These are phyloP conservation scores for Ogataea salicorniae DNA, from an alignment of 805 yeast species.

Conservation along the genomic window DNA sequence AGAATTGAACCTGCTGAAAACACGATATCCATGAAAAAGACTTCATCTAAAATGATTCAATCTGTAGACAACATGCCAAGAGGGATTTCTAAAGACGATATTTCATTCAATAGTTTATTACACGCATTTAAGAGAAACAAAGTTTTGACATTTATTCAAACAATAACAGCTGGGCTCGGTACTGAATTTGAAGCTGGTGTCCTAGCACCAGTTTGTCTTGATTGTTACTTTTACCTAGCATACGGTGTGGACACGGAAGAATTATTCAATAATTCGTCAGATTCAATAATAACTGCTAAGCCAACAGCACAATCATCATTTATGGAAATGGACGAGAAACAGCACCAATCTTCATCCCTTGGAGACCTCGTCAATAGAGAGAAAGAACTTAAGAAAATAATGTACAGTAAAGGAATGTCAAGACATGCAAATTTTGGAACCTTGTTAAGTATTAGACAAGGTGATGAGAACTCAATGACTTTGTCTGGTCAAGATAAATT, in stretches of 20 bases:
- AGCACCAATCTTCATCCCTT: constrained; percentile 29
- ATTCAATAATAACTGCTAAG: background rate
- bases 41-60: constrained; percentile 28
- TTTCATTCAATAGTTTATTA: constrained; percentile 56
- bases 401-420: constrained; percentile 20
- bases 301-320: background rate
- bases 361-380: constrained; percentile 58
- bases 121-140: constrained; percentile 58
- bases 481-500: constrained; percentile 63
- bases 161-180: constrained; percentile 62
- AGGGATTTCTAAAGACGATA: constrained; percentile 59
- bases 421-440: constrained; percentile 94
- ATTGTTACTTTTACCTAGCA: constrained; percentile 58
- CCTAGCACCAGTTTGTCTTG: constrained; percentile 61
- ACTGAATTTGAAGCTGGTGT: constrained; percentile 56
- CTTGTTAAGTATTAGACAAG: constrained; percentile 62
- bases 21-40: constrained; percentile 40
- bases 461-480: constrained; percentile 52
- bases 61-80: constrained; percentile 44
- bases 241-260: constrained; percentile 47
- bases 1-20: constrained; percentile 67
- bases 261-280: constrained; percentile 17
- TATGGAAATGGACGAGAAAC: background rate
- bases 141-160: constrained; percentile 67
- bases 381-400: constrained; percentile 38